A percentile compares a stretch with the other conserved stretches of the same genome.
Conservation (phyloP, 371 early-diverging fungal genomes). For the Mortierella sp. region DNA sequence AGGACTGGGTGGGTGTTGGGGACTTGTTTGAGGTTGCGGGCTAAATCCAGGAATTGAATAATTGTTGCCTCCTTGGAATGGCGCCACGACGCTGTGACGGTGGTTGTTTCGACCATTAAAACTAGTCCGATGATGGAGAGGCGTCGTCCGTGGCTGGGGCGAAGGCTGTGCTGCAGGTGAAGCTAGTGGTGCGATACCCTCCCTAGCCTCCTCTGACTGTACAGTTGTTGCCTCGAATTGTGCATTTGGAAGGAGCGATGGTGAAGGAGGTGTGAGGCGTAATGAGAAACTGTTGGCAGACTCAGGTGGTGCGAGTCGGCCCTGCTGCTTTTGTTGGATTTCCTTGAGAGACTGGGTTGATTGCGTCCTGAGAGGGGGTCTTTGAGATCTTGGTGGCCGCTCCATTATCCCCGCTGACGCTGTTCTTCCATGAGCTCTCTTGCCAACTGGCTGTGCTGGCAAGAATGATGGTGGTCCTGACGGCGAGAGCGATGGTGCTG, state of each 20-base stretch:
- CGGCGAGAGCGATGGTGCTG: conserved; percentile 14
- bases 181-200: neutral
- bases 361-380: neutral
- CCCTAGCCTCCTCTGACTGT: conserved; percentile 4
- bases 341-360: conserved; percentile 40
- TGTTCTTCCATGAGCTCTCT: conserved; percentile 29
- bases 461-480: conserved; percentile 21
- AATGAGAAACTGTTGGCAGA: conserved; percentile 20
- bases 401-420: conserved; percentile 31
- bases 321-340: neutral
- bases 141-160: conserved; percentile 19
- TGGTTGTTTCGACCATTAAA: conserved; percentile 2
- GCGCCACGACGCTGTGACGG: conserved; percentile 32
- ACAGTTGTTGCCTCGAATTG: conserved; percentile 6
- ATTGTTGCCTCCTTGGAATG: conserved; percentile 51
- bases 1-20: conserved; percentile 20
- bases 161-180: conserved; percentile 10
- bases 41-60: conserved; percentile 47
- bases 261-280: conserved; percentile 41
- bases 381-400: neutral
- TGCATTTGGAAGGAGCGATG: conserved; percentile 12
- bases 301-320: conserved; percentile 9
- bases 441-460: neutral
- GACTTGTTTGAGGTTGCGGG: conserved; percentile 19
- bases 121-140: conserved; percentile 23